Base-by-base conservation (phyloP, 1,284 basidiomycete genomes). In the Cutaneotrichosporon mucoides region DNA sequence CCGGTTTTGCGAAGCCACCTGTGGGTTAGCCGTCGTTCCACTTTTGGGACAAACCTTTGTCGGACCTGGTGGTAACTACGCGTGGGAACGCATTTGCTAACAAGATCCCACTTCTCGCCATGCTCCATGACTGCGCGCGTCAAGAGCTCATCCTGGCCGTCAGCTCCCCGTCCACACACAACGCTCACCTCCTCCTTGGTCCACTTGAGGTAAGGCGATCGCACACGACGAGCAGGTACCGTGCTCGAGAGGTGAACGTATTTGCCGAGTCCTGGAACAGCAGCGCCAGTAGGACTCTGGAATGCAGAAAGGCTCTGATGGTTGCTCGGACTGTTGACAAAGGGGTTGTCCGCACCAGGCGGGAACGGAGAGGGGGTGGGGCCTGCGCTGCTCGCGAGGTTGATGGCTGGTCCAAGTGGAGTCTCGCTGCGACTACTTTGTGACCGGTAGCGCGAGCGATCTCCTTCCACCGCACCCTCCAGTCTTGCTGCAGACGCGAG, bases 101-200 rank as follows among this genome's bases (percentile, higher is more conserved):
- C 76, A 34, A 76, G 60, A 63, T 77, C 76, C 76, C 76, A 77
- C 59, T 77, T 77, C 54, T 77, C 74, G 8, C 76, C 76, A 55
- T 77, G 74, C 35, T 73, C 64, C 51, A 74, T 73, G 8, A 77
- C 74, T 2, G 76, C 76, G 33, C 75, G 60, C 11, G 76, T 73
- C 2, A 77, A 67, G 9, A 77, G 67, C 59, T 76, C 76, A 50
- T 77, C 76, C 73, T 75, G 53, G 5, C 6, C 6, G 62, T 53
- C 36, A 59, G 52, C 33, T 1, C 1, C 4, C 40, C 35, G 15
- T 11, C 2, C 36, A 24, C n/a, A 5, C 5, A 9, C 16, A 8
- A 13, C 41, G 61, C 71, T 64, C 57, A 75, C 73, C 70, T 77
- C 75, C 54, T 77, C 75, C 34, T 71, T 68, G 4, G 75, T 75